Base-by-base conservation (phyloP, 176 grass and related monocot species). In the Oryza australiensis region DNA sequence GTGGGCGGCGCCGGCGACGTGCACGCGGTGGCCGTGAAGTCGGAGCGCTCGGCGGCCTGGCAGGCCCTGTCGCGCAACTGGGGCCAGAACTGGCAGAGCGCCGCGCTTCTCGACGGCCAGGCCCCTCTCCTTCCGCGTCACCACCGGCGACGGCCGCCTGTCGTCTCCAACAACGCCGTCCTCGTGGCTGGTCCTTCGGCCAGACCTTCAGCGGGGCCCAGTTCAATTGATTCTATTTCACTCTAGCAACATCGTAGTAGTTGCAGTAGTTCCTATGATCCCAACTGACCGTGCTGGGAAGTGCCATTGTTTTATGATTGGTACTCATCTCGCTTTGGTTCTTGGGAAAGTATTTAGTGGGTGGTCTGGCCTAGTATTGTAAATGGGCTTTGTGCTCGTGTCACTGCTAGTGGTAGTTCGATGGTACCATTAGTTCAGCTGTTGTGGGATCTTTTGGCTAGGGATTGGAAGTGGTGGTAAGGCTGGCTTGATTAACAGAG, bases 61-160 rank as follows among this genome's bases (percentile, higher is more conserved):
- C 84, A 94, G 46, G 49, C 89, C 1, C 70, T 97, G 67, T 94
- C 94, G 3, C 89, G 87, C 29, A 97, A 97, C 82, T 97, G 94
- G 94, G 94, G 94, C 18, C 94, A 97, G 82, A 97, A 97, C 89
- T 97, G 94, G 94, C 94, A 97, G 91, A 97, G 75, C 75, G 89
- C 73, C 74, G 22, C 75, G 0, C 82, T 89, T 1, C 86, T 97
- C 1, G 87, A 97, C 78, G 41, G 89, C 2, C 91, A 94, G 75
- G 0, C 57, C 0, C 0, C 90, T 91, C 30, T 87, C 93, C 2
- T 90, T 95, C 83, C 88, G 81, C 38, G 86, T 95, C 28, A 88
- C 90, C 11, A 57, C 88, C 24, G 55, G 93, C 49, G 88, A 95
- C 51, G 88, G 85, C 82, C 90, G 76, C 42, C 90, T 9, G 60